Evolutionary conservation across 495 filamentous ascomycete genomes (phyloP).

Genomic region (Tuber microsphaerosporum): DNA sequence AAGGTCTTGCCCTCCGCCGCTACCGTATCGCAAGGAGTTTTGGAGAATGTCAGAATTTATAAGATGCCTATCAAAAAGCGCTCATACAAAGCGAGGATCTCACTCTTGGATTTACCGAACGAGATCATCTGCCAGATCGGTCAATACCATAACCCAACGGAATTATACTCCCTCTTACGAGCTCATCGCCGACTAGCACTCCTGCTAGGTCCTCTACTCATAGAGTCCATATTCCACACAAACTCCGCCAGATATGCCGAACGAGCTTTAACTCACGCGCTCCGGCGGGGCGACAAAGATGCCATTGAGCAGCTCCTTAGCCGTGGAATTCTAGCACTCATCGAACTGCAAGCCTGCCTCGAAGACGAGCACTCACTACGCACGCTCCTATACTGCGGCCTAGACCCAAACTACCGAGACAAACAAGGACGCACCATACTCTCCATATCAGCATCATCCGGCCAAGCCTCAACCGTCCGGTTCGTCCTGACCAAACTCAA

Average conservation of each 20-base stretch:
- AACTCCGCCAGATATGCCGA: neutral
- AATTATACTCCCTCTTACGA: neutral
- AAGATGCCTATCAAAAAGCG: neutral
- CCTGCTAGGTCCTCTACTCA: neutral
- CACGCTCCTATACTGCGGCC: neutral
- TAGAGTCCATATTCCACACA: neutral
- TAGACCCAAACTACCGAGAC: neutral
- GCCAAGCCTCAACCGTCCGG: neutral
- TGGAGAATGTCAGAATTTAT: neutral
- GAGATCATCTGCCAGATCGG: conserved; percentile 1
- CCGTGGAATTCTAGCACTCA: neutral
- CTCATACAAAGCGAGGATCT: neutral
- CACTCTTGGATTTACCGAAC: neutral
- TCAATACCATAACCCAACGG: neutral
- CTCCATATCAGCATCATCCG: neutral
- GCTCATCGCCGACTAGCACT: neutral
- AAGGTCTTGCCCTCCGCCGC: neutral
- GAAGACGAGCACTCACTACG: neutral
- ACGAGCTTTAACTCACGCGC: neutral
- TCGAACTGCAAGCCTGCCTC: neutral
- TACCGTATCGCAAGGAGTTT: neutral
- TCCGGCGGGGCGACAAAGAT: neutral
- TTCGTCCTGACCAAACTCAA: neutral
- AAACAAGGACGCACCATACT: neutral
- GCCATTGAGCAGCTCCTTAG: neutral